These are phyloP conservation scores for Naganishia antarctica DNA, from an alignment of 768 basidiomycete genomes.

Conservation along the genomic window DNA sequence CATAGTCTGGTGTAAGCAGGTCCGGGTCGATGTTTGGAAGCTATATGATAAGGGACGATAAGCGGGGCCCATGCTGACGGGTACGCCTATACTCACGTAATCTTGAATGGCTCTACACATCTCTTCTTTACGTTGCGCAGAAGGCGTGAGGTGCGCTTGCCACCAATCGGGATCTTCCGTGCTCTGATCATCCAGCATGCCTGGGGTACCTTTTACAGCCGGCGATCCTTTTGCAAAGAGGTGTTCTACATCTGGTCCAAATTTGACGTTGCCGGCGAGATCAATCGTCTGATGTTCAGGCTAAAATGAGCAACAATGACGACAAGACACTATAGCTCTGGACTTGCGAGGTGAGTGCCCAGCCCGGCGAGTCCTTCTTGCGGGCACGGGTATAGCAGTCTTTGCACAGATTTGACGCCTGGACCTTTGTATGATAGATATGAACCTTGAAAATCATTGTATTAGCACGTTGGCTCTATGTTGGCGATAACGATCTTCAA, in stretches of 20 bases:
- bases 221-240: slow-evolving; percentile 53
- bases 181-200: slow-evolving; percentile 30
- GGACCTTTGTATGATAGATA: slow-evolving; percentile 84
- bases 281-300: slow-evolving; percentile 54
- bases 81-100: slow-evolving; percentile 49
- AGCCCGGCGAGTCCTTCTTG: slow-evolving; percentile 66
- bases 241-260: slow-evolving; percentile 92
- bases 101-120: slow-evolving; percentile 69
- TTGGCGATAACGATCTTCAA: too few relatives aligned
- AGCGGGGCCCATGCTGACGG: background rate
- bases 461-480: too few relatives aligned
- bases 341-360: slow-evolving; percentile 69
- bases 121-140: slow-evolving; percentile 57
- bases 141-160: slow-evolving; percentile 62
- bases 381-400: slow-evolving; percentile 89
- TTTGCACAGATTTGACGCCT: slow-evolving; percentile 62
- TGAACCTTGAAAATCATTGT: slow-evolving; percentile 57
- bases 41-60: slow-evolving; percentile 26
- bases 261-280: slow-evolving; percentile 73
- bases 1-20: slow-evolving; percentile 38
- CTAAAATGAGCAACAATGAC: background rate
- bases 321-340: too few relatives aligned
- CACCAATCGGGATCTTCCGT: slow-evolving; percentile 67
- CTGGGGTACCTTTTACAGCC: too few relatives aligned
- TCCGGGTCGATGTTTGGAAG: slow-evolving; percentile 41